Base-by-base conservation (phyloP, 2,329 filamentous ascomycete species). In the Oidium heveae region DNA sequence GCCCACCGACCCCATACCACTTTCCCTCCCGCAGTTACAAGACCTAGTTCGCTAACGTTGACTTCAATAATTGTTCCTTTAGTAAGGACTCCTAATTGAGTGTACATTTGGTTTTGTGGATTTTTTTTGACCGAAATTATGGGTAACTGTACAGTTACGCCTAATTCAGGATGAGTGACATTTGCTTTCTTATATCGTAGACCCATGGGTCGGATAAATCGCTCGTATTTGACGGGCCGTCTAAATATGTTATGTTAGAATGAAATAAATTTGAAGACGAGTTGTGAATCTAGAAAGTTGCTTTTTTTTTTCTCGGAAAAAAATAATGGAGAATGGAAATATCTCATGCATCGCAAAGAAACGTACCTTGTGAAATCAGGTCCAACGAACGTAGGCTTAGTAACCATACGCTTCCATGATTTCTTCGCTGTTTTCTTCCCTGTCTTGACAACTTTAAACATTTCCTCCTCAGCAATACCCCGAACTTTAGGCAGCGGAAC, bases 401-500 rank as follows among this genome's bases (percentile, higher is more conserved):
- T 77, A 58, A 79, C 73, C 73, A 80, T 80, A 37, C 80, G 69
- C 71, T 84, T 84, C 81, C 81, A 76, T 43, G 59, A 57, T 66
- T 70, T 57, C 77, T 93, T 87, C 55, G 80, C 74, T 1, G 82
- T 86, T 75, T 94, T 95, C 77, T 93, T 93, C 63, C 91, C 89
- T 34, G 89, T 96, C 72, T 87, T 87, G 64, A 96, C 80, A 15
- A 94, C 88, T 70, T 86, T 89, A 74, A 96, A 96, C 83, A 95
- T 89, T 72, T 94, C 89, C 74, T 94, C 86, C 72, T 96, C 89
- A 61, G 78, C 80, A 62, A 96, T 95, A 59, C 86, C 89, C 64
- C 85, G 79, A 47, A 96, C 91, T 71, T 94, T 95, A 37, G 91
- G 91, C 64, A 98, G 68, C 1, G 91, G 91, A 41, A 96, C 91